Evolutionary conservation across 2,329 filamentous ascomycete species (phyloP).

Genomic region (Ceratocystis huliohia): DNA sequence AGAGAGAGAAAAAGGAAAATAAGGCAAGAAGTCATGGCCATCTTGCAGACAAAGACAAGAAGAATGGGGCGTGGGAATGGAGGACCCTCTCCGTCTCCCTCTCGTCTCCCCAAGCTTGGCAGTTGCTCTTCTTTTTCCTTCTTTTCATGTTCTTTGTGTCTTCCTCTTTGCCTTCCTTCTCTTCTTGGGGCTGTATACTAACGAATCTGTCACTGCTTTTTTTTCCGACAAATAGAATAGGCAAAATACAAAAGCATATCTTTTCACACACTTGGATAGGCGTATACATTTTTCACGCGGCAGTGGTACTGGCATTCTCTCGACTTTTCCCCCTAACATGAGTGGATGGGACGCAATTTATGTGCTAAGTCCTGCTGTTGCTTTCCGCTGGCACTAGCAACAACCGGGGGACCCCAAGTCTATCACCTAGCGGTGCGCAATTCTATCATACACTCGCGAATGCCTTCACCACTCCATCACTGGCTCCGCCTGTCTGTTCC

Average conservation of each 20-base stretch:
- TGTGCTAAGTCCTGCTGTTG: neutral
- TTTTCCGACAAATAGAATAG: neutral
- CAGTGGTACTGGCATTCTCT: no score
- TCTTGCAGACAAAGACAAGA: neutral
- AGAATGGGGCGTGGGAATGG: neutral
- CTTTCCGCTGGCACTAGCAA: neutral
- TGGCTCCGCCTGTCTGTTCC: no score
- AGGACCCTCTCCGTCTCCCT: neutral
- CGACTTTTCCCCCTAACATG: no score
- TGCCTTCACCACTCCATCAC: no score
- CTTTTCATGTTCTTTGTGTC: neutral
- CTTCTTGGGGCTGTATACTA: neutral
- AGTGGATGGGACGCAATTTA: no score
- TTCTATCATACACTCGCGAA: no score
- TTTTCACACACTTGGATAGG: no score
- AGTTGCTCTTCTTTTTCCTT: slow-evolving; percentile 8
- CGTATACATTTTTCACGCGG: no score
- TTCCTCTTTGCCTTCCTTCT: neutral
- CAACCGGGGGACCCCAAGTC: neutral
- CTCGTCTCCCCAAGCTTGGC: neutral
- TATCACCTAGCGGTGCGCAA: neutral
- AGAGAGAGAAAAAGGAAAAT: neutral
- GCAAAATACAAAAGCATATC: no score
- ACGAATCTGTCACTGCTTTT: neutral
- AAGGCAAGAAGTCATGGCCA: neutral